Evolutionary conservation across 1,284 basidiomycete species (phyloP).

Genomic region (Irpex sp.): DNA sequence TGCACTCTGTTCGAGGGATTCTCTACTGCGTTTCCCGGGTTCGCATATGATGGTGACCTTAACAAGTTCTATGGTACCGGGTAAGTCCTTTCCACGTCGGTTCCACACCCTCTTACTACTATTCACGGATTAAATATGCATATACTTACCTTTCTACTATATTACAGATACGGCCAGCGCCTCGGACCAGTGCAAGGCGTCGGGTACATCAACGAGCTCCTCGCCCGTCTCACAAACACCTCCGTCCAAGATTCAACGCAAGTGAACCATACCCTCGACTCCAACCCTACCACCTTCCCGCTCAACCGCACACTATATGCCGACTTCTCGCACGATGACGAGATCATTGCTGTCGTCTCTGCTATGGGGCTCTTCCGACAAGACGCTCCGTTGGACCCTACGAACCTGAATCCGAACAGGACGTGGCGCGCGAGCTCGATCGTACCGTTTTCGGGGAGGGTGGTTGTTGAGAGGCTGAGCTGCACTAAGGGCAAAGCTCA

Average conservation of each 20-base stretch:
- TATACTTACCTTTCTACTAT: background rate
- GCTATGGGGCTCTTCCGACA: conserved; percentile 68
- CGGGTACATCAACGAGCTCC: conserved; percentile 81
- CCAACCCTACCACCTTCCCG: conserved; percentile 68
- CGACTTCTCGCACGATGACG: conserved; percentile 82
- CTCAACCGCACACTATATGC: conserved; percentile 61
- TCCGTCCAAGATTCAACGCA: conserved; percentile 68
- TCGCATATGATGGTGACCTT: conserved; percentile 72
- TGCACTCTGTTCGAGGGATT: conserved; percentile 58
- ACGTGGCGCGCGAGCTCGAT: conserved; percentile 60
- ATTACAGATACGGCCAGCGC: conserved; percentile 61
- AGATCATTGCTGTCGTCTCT: conserved; percentile 75
- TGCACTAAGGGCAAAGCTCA: conserved; percentile 28
- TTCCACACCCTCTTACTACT: conserved; percentile 28
- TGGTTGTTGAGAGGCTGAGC: conserved; percentile 58
- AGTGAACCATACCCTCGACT: conserved; percentile 76
- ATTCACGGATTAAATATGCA: background rate
- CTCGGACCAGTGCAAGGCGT: conserved; percentile 76
- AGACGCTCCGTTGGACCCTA: conserved; percentile 36
- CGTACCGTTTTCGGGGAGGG: conserved; percentile 61
- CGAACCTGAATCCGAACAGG: conserved; percentile 33
- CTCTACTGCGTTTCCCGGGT: conserved; percentile 52
- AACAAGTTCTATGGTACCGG: conserved; percentile 49
- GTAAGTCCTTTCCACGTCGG: conserved; percentile 40
- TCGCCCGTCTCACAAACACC: conserved; percentile 68